Evolutionary conservation across 202 grass and related monocot genomes (phyloP), one percentile per base, ranked within the genome.

Genomic region (Eragrostis tef): DNA sequence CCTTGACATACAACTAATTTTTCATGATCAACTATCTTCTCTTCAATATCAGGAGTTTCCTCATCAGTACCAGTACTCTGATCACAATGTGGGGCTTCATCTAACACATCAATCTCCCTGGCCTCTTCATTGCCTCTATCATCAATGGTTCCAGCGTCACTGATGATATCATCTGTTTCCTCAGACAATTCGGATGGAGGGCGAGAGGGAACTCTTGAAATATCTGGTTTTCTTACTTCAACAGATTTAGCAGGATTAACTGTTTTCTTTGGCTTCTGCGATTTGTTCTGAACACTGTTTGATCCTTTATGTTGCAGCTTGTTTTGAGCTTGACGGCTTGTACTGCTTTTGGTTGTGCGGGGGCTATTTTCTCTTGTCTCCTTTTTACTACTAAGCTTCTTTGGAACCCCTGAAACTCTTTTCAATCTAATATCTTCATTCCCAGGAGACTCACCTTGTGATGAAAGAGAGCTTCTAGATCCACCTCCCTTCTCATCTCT

Each of bases 1-100:
- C 83, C 86, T 73, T 81, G 85, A 86, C 80, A 82, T 65, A 84
- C 26, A 83, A 75, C 66, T 84, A 79, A 53, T 77, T 88, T 88
- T 0, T 81, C 88, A 53, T 88, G 81, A 78, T 93, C 85, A 36
- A 84, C 65, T 44, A 46, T 74, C 70, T 95, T 93, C 41, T 93
- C 93, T 91, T 93, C 93, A 73, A 82, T 91, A 56, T 96, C 93
- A 87, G 78, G 70, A 83, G 81, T 91, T 79, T 99, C 96, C 34
- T 94, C 89, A 83, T 99, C 96, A 78, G 96, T 99, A 63, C 93
- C 93, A 34, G 84, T 91, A 88, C 96, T 96, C 81, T 92, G 89
- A 79, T 99, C 89, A 43, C 96, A 95, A 11, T 86, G 88, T 43
- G 92, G 96, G 83, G 90, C 93, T 85, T 95, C 96, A 79, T 99